Percentiles rank a stretch among this genome's conserved stretches.
Evolutionary conservation across 2,329 filamentous ascomycete species (phyloP).

Genomic region (Cordyceps pruinosa): DNA sequence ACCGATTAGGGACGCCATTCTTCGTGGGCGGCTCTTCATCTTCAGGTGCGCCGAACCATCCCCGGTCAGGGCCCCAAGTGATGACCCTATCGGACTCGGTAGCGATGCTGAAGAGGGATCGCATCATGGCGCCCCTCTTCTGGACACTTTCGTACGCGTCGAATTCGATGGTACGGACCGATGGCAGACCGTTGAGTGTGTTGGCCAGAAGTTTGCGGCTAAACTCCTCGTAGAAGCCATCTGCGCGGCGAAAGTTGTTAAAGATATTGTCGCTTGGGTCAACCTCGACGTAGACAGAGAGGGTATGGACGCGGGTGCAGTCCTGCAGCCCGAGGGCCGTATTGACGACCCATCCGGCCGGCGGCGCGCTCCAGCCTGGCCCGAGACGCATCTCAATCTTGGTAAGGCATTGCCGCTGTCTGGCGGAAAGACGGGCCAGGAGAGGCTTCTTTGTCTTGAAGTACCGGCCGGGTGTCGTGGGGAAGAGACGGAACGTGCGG

Average conservation of each 20-base stretch:
- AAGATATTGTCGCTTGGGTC: conserved; percentile 64
- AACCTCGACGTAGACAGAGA: conserved; percentile 64
- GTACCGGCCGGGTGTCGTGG: conserved; percentile 54
- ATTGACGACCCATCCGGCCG: conserved; percentile 63
- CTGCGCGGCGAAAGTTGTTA: conserved; percentile 57
- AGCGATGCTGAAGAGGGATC: conserved; percentile 48
- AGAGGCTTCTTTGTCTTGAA: conserved; percentile 70
- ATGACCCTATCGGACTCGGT: conserved; percentile 44
- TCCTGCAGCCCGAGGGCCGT: conserved; percentile 56
- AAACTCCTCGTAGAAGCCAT: conserved; percentile 66
- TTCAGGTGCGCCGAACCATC: conserved; percentile 49
- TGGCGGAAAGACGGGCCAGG: conserved; percentile 55
- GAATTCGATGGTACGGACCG: conserved; percentile 55
- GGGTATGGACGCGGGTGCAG: conserved; percentile 48
- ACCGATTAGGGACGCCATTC: conserved; percentile 7
- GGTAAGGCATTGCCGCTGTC: conserved; percentile 53
- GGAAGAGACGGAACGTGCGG: conserved; percentile 59
- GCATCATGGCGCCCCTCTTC: conserved; percentile 58
- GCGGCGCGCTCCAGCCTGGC: conserved; percentile 65
- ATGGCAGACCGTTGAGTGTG: conserved; percentile 51
- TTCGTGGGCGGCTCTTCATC: conserved; percentile 22
- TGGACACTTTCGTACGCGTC: conserved; percentile 62
- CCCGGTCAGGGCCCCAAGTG: conserved; percentile 61
- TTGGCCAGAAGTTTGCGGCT: conserved; percentile 48
- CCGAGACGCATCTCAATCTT: conserved; percentile 65